Conservation (phyloP, 2,329 filamentous ascomycete species). For the Chalaropsis ovoidea region DNA sequence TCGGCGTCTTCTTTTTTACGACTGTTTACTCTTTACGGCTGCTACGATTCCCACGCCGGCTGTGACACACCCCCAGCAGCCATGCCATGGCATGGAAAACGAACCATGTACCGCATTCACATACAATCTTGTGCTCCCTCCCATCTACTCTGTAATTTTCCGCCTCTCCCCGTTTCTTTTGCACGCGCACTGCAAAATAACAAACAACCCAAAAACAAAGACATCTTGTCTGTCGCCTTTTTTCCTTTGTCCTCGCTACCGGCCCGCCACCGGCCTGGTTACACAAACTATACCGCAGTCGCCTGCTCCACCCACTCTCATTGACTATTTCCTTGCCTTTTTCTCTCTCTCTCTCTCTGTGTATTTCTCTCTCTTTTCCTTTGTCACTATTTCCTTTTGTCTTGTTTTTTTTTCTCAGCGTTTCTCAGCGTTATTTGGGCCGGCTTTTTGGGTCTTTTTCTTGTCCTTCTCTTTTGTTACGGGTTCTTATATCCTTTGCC, state of each 20-base stretch:
- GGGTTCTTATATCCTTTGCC: background rate
- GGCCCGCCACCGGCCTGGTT: background rate
- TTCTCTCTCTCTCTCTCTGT: background rate
- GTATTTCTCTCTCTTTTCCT: slow-evolving; percentile 6
- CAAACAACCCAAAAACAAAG: no score
- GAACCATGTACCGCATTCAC: background rate
- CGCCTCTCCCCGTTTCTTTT: background rate
- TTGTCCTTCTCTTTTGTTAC: slow-evolving; percentile 3
- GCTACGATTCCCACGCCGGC: slow-evolving; percentile 21
- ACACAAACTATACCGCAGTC: slow-evolving; percentile 15
- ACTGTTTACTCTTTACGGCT: slow-evolving; percentile 23
- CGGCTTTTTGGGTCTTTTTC: slow-evolving; percentile 8
- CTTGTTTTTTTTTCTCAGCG: slow-evolving; percentile 10
- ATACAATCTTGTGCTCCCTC: background rate
- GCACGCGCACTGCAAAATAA: no score
- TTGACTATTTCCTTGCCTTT: slow-evolving; percentile 12
- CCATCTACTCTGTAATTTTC: slow-evolving; percentile 9
- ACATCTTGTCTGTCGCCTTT: background rate
- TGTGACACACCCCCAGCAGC: slow-evolving; percentile 14
- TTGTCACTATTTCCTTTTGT: slow-evolving; percentile 11
- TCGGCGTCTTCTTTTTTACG: slow-evolving; percentile 16
- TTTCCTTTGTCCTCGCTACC: background rate
- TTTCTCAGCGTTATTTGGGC: slow-evolving; percentile 8
- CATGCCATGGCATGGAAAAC: slow-evolving; percentile 9
- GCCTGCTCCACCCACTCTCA: slow-evolving; percentile 11